Conservation (phyloP, 768 basidiomycete genomes). For the Symmetrospora coprosmae region DNA sequence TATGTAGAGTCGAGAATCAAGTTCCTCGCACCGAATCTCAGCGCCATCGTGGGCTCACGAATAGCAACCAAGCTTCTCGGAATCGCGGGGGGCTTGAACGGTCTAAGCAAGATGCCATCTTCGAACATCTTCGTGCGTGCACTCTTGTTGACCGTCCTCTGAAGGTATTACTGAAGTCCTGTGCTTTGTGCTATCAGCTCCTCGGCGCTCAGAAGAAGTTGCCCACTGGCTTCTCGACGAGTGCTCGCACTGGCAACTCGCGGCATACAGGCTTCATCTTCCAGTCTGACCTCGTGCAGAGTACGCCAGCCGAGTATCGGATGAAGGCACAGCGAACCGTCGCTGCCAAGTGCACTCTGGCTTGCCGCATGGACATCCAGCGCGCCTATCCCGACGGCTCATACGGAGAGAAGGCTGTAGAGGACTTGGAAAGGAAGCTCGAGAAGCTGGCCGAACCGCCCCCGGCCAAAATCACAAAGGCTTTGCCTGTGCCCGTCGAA, state of each 20-base stretch:
- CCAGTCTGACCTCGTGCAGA: conserved; percentile 74
- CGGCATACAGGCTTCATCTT: conserved; percentile 94
- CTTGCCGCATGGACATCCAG: conserved; percentile 88
- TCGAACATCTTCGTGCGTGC: conserved; percentile 79
- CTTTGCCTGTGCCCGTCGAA: conserved; percentile 84
- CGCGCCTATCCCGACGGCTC: conserved; percentile 61
- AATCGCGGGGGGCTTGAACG: conserved; percentile 82
- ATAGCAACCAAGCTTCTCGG: conserved; percentile 97
- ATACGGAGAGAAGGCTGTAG: conserved; percentile 64
- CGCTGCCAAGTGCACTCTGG: conserved; percentile 76
- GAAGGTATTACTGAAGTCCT: not conserved
- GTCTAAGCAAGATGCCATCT: conserved; percentile 81
- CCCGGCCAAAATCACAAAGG: conserved; percentile 81
- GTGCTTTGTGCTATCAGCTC: conserved; percentile 45
- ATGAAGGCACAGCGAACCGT: conserved; percentile 84
- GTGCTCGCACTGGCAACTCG: conserved; percentile 48
- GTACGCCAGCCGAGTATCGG: conserved; percentile 75
- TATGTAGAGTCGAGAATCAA: conserved; percentile 99
- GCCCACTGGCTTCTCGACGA: conserved; percentile 79
- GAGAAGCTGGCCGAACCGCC: conserved; percentile 85
- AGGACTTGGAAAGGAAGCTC: conserved; percentile 83
- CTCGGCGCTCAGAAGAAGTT: conserved; percentile 87
- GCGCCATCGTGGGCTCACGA: conserved; percentile 93
- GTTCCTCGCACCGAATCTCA: conserved; percentile 92
- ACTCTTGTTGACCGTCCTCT: not conserved